Evolutionary conservation across 768 basidiomycete genomes (phyloP).

Genomic region (Dioszegia aurantiaca): DNA sequence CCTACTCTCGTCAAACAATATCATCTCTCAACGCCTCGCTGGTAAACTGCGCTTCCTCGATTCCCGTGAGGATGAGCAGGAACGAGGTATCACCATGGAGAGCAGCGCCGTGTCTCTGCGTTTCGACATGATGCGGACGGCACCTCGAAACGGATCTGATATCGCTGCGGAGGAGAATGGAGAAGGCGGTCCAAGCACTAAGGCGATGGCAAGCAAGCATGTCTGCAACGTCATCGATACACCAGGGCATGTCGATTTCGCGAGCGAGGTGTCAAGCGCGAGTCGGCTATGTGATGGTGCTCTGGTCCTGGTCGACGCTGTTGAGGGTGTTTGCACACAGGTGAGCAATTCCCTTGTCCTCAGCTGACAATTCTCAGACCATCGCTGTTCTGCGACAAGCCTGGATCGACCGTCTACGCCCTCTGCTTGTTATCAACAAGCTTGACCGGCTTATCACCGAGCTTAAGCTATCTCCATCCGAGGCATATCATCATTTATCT

Average conservation of each 20-base stretch:
- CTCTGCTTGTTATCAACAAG: constrained; percentile 95
- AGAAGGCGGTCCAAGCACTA: constrained; percentile 1
- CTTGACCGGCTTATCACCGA: constrained; percentile 91
- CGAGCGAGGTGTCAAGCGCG: constrained; percentile 92
- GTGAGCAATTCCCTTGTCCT: constrained; percentile 55
- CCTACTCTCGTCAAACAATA: constrained; percentile 92
- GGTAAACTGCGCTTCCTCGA: constrained; percentile 96
- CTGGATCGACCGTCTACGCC: constrained; percentile 81
- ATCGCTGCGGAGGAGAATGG: neutral
- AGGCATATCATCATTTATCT: constrained; percentile 90
- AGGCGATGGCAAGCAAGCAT: constrained; percentile 57
- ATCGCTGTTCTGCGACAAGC: constrained; percentile 93
- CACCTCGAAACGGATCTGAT: neutral
- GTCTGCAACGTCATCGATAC: constrained; percentile 96
- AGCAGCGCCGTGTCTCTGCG: constrained; percentile 87
- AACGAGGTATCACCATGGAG: constrained; percentile 98
- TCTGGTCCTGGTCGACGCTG: constrained; percentile 89
- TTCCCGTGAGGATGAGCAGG: constrained; percentile 92
- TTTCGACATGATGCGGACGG: constrained; percentile 70
- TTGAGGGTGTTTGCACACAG: constrained; percentile 98
- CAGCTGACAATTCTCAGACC: constrained; percentile 61
- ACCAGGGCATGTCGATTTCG: constrained; percentile 98
- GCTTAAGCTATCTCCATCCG: constrained; percentile 80
- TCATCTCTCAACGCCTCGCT: constrained; percentile 89
- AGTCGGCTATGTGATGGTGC: constrained; percentile 92